phyloP scores from a whole-genome alignment of 352 stramenopile genomes.

The Globisporangium parvum region DNA sequence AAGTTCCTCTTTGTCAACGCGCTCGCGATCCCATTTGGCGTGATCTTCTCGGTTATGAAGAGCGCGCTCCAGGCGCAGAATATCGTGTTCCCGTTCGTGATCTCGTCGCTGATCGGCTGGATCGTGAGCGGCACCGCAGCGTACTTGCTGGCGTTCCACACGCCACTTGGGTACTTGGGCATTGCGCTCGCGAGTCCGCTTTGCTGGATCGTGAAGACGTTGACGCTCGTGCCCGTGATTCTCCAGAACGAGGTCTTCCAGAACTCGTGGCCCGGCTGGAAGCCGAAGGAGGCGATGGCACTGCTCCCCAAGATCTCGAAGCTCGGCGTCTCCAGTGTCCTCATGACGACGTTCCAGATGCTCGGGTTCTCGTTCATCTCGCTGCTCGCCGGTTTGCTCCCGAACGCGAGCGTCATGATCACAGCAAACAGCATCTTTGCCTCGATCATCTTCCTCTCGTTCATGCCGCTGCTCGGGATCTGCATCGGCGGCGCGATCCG shows the following conservation, averaged over 20 bases:
- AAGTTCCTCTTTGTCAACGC: constrained; percentile 18
- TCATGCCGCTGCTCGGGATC: constrained; percentile 25
- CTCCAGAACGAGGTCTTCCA: constrained; percentile 19
- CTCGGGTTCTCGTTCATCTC: constrained; percentile 13
- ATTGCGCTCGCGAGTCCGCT: constrained; percentile 22
- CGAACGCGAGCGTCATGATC: constrained; percentile 27
- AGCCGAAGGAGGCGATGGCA: constrained; percentile 5
- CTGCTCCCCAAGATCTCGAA: constrained; percentile 10
- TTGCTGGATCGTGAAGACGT: constrained; percentile 19
- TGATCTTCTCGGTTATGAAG: constrained; percentile 19
- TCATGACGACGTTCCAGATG: constrained; percentile 19
- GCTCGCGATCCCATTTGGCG: constrained; percentile 18
- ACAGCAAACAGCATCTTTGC: constrained; percentile 29
- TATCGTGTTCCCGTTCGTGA: constrained; percentile 27
- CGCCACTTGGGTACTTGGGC: constrained; percentile 27
- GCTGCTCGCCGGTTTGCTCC: constrained; percentile 21
- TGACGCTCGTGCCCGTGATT: constrained; percentile 19
- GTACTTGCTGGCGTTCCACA: constrained; percentile 33
- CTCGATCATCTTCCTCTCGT: constrained; percentile 20
- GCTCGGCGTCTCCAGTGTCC: constrained; percentile 12
- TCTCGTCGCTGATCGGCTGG: constrained; percentile 17
- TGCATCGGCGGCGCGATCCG: constrained; percentile 26
- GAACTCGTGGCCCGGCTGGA: constrained; percentile 18
- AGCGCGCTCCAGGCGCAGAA: constrained; percentile 33
- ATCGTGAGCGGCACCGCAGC: constrained; percentile 15